Conservation (phyloP, 306 rosid genomes). For the Corylus avellana region DNA sequence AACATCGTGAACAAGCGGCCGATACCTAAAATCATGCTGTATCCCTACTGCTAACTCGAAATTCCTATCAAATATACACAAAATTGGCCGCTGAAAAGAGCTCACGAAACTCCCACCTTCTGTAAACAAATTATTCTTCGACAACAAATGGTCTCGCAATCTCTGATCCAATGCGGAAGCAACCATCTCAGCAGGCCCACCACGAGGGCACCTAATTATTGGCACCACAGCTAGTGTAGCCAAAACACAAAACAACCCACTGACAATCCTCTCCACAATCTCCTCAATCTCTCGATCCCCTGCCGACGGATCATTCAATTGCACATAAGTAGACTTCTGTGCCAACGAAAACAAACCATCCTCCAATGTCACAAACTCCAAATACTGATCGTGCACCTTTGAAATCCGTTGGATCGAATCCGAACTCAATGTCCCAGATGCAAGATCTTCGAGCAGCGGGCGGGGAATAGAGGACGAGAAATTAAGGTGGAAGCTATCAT, state of each 20-base stretch:
- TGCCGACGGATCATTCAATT: constrained; percentile 87
- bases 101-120: constrained; percentile 71
- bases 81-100: constrained; percentile 87
- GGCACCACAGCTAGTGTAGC: constrained; percentile 90
- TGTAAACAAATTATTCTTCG: constrained; percentile 77
- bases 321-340: constrained; percentile 68
- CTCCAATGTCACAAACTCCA: constrained; percentile 86
- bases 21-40: constrained; percentile 92
- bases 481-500: constrained; percentile 73
- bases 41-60: constrained; percentile 88
- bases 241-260: constrained; percentile 80
- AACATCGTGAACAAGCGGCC: constrained; percentile 85
- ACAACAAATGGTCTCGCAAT: constrained; percentile 83
- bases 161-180: constrained; percentile 88
- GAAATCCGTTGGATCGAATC: constrained; percentile 73
- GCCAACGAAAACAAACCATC: constrained; percentile 84
- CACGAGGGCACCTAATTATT: constrained; percentile 74
- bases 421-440: constrained; percentile 68
- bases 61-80: constrained; percentile 89
- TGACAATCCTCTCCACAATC: constrained; percentile 70
- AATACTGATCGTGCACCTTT: constrained; percentile 93
- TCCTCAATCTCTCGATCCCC: constrained; percentile 95
- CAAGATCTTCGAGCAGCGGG: constrained; percentile 88
- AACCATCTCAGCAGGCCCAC: constrained; percentile 98
- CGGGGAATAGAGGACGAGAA: constrained; percentile 88